Conservation (phyloP, 305 asterid genomes). For the Fraxinus velutina region DNA sequence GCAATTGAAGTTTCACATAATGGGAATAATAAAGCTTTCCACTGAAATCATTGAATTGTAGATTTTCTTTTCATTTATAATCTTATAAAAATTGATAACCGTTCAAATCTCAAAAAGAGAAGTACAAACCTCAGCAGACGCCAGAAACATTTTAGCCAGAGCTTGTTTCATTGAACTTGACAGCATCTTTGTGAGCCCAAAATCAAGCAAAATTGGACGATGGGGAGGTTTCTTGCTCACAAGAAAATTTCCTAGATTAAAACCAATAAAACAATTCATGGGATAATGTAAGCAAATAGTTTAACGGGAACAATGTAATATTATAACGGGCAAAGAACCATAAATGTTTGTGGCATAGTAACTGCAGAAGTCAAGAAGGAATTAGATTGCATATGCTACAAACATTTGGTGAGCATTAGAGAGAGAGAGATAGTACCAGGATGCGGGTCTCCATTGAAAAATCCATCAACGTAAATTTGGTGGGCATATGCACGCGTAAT, state of each 20-base stretch:
- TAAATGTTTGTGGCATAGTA: slow-evolving; percentile 5
- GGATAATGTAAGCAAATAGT: slow-evolving; percentile 10
- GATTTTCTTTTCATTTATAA: slow-evolving; percentile 7
- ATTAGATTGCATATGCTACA: slow-evolving; percentile 1
- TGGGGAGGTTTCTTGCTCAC: slow-evolving; percentile 91
- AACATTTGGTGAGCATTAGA: background rate
- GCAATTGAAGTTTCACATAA: slow-evolving; percentile 13
- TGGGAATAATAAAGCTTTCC: slow-evolving; percentile 1
- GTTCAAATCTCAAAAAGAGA: slow-evolving; percentile 22
- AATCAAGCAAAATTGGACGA: slow-evolving; percentile 90
- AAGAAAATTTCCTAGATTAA: slow-evolving; percentile 78
- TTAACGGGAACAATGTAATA: slow-evolving; percentile 3
- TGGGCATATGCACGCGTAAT: slow-evolving; percentile 98
- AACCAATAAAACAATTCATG: slow-evolving; percentile 24
- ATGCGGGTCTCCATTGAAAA: slow-evolving; percentile 99
- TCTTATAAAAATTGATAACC: background rate
- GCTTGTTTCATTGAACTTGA: slow-evolving; percentile 77
- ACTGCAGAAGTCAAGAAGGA: slow-evolving; percentile 2
- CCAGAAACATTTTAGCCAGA: slow-evolving; percentile 95
- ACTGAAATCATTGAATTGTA: slow-evolving; percentile 5
- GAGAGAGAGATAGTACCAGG: slow-evolving; percentile 56
- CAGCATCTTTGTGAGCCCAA: slow-evolving; percentile 85
- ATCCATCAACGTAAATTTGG: slow-evolving; percentile 95
- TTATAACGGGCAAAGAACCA: slow-evolving; percentile 16
- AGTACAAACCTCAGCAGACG: slow-evolving; percentile 86